Evolutionary conservation across 1,284 basidiomycete genomes (phyloP).

Genomic region (Ceratobasidium theobromae): DNA sequence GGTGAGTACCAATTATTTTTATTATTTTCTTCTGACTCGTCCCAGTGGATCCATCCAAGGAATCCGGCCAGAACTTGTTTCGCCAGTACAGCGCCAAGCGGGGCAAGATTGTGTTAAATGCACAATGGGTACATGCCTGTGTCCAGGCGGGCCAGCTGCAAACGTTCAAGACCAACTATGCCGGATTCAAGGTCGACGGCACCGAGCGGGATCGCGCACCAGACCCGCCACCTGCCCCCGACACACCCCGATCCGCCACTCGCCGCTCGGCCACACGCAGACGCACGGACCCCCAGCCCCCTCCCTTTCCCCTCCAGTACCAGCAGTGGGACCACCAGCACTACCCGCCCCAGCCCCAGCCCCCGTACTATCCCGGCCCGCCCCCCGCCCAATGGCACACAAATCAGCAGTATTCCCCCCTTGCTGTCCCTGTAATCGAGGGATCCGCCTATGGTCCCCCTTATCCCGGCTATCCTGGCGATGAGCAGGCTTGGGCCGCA

Average conservation of each 20-base stretch:
- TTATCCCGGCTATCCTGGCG: slow-evolving; percentile 15
- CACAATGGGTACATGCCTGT: slow-evolving; percentile 69
- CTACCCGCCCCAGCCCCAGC: slow-evolving; percentile 14
- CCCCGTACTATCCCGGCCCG: slow-evolving; percentile 11
- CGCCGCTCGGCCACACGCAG: slow-evolving; percentile 43
- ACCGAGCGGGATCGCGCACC: slow-evolving; percentile 48
- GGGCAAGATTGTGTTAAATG: slow-evolving; percentile 68
- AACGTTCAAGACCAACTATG: slow-evolving; percentile 72
- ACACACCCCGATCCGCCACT: slow-evolving; percentile 8
- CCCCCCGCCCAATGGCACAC: slow-evolving; percentile 16
- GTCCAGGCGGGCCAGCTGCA: slow-evolving; percentile 64
- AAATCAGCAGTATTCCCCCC: slow-evolving; percentile 7
- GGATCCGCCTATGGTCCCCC: background rate
- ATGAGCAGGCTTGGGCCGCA: slow-evolving; percentile 13
- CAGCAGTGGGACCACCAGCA: slow-evolving; percentile 41
- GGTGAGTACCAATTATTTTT: slow-evolving; percentile 47
- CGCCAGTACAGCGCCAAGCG: slow-evolving; percentile 75
- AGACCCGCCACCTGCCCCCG: slow-evolving; percentile 9
- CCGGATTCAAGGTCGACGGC: slow-evolving; percentile 75
- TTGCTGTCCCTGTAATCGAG: slow-evolving; percentile 11
- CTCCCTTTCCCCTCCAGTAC: slow-evolving; percentile 44
- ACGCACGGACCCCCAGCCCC: slow-evolving; percentile 39
- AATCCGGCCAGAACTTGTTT: slow-evolving; percentile 76
- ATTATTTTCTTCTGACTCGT: slow-evolving; percentile 33
- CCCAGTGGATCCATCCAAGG: slow-evolving; percentile 65